A percentile compares a stretch with the other conserved stretches of the same genome.
Evolutionary conservation across 306 rosid genomes (phyloP).

Genomic region (Dalbergia oliveri): DNA sequence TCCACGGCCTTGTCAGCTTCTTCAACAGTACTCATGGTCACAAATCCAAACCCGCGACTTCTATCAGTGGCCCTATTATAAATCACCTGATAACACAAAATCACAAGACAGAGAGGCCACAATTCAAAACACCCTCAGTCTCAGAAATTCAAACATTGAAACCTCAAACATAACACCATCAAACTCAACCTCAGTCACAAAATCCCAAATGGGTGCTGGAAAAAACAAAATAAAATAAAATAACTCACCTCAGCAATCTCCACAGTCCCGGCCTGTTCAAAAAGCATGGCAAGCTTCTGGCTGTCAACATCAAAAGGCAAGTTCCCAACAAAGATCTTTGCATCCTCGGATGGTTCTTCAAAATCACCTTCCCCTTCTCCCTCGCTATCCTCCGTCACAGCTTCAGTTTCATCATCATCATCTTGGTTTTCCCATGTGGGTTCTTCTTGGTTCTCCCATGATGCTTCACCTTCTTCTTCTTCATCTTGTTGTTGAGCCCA

Average conservation of each 20-base stretch:
- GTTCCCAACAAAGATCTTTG: constrained; percentile 85
- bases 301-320: constrained; percentile 90
- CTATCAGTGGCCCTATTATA: constrained; percentile 81
- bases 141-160: background rate
- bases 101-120: background rate
- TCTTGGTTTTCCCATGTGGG: constrained; percentile 59
- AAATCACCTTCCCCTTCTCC: constrained; percentile 61
- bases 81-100: constrained; percentile 67
- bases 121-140: background rate
- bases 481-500: constrained; percentile 80
- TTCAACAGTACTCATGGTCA: constrained; percentile 85
- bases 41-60: constrained; percentile 97
- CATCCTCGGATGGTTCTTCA: constrained; percentile 72
- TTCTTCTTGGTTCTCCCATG: constrained; percentile 58
- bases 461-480: constrained; percentile 45
- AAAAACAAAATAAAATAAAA: background rate
- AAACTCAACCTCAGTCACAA: background rate
- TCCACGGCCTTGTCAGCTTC: constrained; percentile 86
- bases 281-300: constrained; percentile 71
- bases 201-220: background rate
- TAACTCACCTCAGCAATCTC: constrained; percentile 84
- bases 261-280: constrained; percentile 79
- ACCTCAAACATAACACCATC: background rate
- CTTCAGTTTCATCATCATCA: constrained; percentile 46
- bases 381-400: constrained; percentile 38